These are phyloP conservation scores for Leccinum subfulvum DNA, from an alignment of 1,284 basidiomycete species.

Conservation along the genomic window DNA sequence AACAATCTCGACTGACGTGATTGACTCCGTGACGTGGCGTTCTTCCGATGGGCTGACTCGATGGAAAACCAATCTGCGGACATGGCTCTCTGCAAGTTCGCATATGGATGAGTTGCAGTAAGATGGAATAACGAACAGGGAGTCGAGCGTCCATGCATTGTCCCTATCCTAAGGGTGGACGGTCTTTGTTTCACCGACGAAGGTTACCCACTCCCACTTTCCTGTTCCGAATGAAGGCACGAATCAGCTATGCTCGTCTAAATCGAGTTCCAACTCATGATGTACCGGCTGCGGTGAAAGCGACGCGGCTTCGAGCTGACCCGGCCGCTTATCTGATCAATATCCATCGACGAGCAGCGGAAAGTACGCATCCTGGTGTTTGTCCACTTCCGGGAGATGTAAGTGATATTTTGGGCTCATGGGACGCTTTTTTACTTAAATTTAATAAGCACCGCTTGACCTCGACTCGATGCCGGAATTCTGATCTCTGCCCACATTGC, in stretches of 20 bases:
- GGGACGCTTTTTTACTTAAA: neutral
- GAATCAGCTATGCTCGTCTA: neutral
- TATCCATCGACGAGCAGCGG: neutral
- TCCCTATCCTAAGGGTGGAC: neutral
- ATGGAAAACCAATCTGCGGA: neutral
- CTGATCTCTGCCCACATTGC: neutral
- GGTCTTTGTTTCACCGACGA: neutral
- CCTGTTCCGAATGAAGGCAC: neutral
- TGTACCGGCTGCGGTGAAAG: neutral
- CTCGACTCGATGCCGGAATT: neutral
- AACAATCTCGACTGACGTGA: neutral
- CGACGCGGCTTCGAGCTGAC: neutral
- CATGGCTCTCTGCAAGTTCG: neutral
- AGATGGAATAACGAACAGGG: neutral
- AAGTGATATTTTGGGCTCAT: neutral
- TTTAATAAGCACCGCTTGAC: neutral
- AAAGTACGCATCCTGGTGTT: neutral
- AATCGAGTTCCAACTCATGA: neutral
- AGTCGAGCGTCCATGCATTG: neutral
- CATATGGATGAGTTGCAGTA: neutral
- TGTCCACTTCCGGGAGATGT: neutral
- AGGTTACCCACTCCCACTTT: neutral
- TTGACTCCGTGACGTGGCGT: neutral
- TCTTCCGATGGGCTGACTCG: neutral
- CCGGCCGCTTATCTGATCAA: neutral